Evolutionary conservation across 805 yeast species (phyloP).

Genomic region (Candida boleticola): DNA sequence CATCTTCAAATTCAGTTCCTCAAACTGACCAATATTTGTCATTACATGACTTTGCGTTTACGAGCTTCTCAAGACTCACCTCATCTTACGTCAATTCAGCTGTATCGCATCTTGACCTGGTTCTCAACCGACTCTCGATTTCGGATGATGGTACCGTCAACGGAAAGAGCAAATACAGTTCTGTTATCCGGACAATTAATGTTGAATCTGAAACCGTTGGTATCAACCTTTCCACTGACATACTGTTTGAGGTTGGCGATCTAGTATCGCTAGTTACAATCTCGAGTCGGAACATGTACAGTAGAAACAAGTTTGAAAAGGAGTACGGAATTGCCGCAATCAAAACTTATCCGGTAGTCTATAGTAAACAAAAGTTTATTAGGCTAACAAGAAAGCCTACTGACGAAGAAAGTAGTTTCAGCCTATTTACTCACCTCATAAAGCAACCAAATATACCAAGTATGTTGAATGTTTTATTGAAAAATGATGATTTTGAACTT

Average conservation of each 20-base stretch:
- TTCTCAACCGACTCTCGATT: constrained; percentile 15
- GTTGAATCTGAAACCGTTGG: no score
- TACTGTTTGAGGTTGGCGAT: constrained; percentile 3
- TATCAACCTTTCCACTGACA: constrained; percentile 1
- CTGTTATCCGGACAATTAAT: constrained; percentile 11
- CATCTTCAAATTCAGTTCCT: no score
- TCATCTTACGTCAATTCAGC: no score
- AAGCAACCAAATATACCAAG: no score
- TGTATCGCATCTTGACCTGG: constrained; percentile 18
- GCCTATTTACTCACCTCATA: no score
- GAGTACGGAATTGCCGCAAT: constrained; percentile 19
- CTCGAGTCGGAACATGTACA: constrained; percentile 24
- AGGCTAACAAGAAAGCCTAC: no score
- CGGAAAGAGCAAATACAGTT: constrained; percentile 32
- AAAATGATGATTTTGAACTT: no score
- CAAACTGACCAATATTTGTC: not conserved
- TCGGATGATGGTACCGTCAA: constrained; percentile 6
- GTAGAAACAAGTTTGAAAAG: constrained; percentile 17
- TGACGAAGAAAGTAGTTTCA: no score
- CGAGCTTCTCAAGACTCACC: not conserved
- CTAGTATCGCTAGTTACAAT: constrained; percentile 21
- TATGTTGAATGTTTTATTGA: no score
- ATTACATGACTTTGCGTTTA: not conserved
- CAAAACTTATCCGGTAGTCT: no score
- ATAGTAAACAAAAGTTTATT: no score